Percentiles rank a stretch among this genome's conserved stretches.
phyloP scores from a whole-genome alignment of 129 eudicot genomes.

The Flaveria ramosissima region DNA sequence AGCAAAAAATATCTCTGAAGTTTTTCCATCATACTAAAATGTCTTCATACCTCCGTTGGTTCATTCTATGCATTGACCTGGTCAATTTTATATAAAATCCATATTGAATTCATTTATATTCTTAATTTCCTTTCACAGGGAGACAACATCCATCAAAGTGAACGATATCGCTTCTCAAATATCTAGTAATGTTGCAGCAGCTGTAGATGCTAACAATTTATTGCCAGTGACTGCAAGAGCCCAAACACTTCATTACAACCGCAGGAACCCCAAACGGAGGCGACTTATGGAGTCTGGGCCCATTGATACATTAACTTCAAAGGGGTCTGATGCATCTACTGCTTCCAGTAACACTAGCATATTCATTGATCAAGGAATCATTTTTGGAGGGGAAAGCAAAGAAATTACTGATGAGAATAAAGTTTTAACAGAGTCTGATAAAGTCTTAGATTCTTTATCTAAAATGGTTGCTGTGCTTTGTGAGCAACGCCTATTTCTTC shows the following conservation, averaged over 20 bases:
- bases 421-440: conserved; percentile 44
- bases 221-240: conserved; percentile 57
- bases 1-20: conserved; percentile 13
- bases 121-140: conserved; percentile 51
- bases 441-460: conserved; percentile 57
- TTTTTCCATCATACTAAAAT: conserved; percentile 24
- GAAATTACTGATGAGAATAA: conserved; percentile 38
- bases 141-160: conserved; percentile 84
- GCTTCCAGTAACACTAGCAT: conserved; percentile 40
- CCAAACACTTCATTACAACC: conserved; percentile 71
- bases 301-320: conserved; percentile 40
- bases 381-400: conserved; percentile 48
- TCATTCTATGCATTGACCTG: conserved; percentile 17
- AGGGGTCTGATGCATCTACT: conserved; percentile 45
- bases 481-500: conserved; percentile 82
- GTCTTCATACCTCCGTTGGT: conserved; percentile 23
- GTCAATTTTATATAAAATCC: background rate
- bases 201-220: conserved; percentile 82
- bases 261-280: conserved; percentile 82
- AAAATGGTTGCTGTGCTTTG: conserved; percentile 92
- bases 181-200: conserved; percentile 82
- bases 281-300: conserved; percentile 58
- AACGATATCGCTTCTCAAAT: conserved; percentile 86
- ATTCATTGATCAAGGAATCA: conserved; percentile 44
- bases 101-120: conserved; percentile 11